Percentiles rank a stretch among this genome's conserved stretches.
These are phyloP conservation scores for Vitis hybrid DNA, from an alignment of 177 flowering plant genomes.

Conservation along the genomic window DNA sequence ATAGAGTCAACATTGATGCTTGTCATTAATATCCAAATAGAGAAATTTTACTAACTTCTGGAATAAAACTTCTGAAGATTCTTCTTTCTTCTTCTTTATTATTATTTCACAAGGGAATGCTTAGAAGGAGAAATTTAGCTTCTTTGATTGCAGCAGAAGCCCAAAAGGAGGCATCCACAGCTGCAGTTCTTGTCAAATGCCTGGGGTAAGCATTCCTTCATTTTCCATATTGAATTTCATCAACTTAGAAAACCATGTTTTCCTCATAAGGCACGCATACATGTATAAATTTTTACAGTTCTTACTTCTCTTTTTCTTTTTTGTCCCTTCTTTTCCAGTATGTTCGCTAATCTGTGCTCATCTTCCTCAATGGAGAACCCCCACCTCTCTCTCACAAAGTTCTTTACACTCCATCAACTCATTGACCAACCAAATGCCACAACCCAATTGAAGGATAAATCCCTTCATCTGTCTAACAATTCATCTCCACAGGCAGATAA, in stretches of 20 bases:
- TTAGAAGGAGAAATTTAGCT: slow-evolving; percentile 74
- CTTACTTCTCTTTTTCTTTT: background rate
- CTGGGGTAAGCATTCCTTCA: slow-evolving; percentile 43
- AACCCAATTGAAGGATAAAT: slow-evolving; percentile 22
- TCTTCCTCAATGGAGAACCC: slow-evolving; percentile 60
- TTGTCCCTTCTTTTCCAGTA: slow-evolving; percentile 37
- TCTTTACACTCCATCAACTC: slow-evolving; percentile 66
- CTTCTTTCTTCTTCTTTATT: slow-evolving; percentile 9
- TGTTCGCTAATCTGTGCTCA: slow-evolving; percentile 74
- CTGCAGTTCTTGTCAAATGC: slow-evolving; percentile 70
- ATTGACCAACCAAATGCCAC: slow-evolving; percentile 43
- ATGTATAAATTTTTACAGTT: background rate
- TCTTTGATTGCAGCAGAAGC: slow-evolving; percentile 80
- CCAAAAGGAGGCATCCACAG: slow-evolving; percentile 70
- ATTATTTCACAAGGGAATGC: slow-evolving; percentile 48
- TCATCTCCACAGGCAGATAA: slow-evolving; percentile 26
- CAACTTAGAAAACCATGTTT: background rate
- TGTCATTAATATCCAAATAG: background rate
- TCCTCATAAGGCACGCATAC: too few relatives aligned
- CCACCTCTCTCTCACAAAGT: slow-evolving; percentile 55
- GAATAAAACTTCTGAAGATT: too few relatives aligned
- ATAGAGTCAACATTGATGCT: background rate
- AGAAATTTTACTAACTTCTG: too few relatives aligned
- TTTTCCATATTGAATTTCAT: background rate
- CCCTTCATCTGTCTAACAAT: slow-evolving; percentile 18